Evolutionary conservation across 805 yeast genomes (phyloP), one percentile per base, ranked within the genome.

Genomic region (Nakazawaea wyomingensis): DNA sequence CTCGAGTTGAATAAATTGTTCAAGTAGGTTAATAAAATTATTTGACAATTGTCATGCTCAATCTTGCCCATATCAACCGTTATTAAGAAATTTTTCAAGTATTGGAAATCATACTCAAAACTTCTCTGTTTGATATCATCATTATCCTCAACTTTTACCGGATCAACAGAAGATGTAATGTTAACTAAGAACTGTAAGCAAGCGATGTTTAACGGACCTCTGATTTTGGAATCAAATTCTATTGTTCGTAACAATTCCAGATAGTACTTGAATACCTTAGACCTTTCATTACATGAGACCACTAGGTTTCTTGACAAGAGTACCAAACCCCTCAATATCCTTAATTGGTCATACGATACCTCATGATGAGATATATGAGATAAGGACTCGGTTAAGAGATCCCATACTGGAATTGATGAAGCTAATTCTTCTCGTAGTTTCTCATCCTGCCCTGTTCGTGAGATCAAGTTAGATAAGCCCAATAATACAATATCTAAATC

Each of bases 241-340:
- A 32, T 18, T 9, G n/a, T 19, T 16, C 13, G 22, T 29, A 39
- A 33, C 22, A 32, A 2, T 10, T 7, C 13, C 30, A 17, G 13
- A 27, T 35, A 41, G 28, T 22, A 41, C 2, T 5, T 4, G n/a
- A 27, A 27, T 2, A 24, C 36, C 14, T 8, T 34, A 5, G 35
- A 28, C n/a, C 39, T 28, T 13, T 41, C 40, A 11, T 19, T 26
- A 11, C 37, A 42, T 1, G 59, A 54, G 22, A 51, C 52, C 11
- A 54, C 43, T 40, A 56, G 37, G 30, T 58, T 58, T 19, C 59
- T 40, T 2, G 54, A 44, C 13, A 56, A 29, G 17, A 58, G 30
- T 4, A 51, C 38, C 18, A 55, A 48, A 7, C 59, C 62, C 28
- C 59, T 44, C 9, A 47, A 20, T 2, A 56, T 34, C 28, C 61